These are phyloP conservation scores for Saccharomyces hybrid DNA, from an alignment of 1,139 yeast genomes.

Conservation along the genomic window DNA sequence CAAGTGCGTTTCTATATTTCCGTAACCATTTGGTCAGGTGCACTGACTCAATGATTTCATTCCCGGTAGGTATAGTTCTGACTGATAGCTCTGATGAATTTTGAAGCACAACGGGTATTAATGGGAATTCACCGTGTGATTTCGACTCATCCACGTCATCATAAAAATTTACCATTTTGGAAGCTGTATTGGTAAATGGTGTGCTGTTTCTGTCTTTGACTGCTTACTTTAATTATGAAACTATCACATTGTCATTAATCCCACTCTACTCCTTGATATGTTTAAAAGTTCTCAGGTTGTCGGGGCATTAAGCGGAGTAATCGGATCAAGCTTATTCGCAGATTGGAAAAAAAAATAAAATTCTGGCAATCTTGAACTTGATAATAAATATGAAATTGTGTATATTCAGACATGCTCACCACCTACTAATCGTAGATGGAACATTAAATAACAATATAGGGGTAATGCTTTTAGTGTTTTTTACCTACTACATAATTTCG, in stretches of 20 bases:
- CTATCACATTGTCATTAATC: not conserved
- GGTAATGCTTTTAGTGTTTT: not conserved
- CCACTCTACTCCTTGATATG: not conserved
- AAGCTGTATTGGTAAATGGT: not conserved
- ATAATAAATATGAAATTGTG: not conserved
- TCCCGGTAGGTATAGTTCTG: slow-evolving; percentile 21
- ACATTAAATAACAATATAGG: not conserved
- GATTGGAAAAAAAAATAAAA: not conserved
- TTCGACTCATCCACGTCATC: not conserved
- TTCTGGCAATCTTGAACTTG: not conserved
- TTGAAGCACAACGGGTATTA: not conserved
- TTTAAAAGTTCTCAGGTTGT: not conserved
- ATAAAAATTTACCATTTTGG: slow-evolving; percentile 2
- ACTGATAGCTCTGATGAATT: slow-evolving; percentile 1
- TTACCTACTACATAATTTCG: not conserved
- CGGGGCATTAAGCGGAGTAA: not conserved
- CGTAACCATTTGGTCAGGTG: slow-evolving; percentile 16
- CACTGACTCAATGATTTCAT: slow-evolving; percentile 19
- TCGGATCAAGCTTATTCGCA: slow-evolving; percentile 1
- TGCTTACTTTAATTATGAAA: not conserved
- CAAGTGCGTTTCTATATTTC: slow-evolving; percentile 11
- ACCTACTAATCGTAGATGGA: not conserved
- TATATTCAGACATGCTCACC: not conserved
- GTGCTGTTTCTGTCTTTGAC: not conserved
- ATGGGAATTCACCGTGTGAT: not conserved